Percentiles rank a stretch among this genome's conserved stretches.
Evolutionary conservation across 1,284 basidiomycete genomes (phyloP).

Genomic region (Cystobasidiaceae sp.): DNA sequence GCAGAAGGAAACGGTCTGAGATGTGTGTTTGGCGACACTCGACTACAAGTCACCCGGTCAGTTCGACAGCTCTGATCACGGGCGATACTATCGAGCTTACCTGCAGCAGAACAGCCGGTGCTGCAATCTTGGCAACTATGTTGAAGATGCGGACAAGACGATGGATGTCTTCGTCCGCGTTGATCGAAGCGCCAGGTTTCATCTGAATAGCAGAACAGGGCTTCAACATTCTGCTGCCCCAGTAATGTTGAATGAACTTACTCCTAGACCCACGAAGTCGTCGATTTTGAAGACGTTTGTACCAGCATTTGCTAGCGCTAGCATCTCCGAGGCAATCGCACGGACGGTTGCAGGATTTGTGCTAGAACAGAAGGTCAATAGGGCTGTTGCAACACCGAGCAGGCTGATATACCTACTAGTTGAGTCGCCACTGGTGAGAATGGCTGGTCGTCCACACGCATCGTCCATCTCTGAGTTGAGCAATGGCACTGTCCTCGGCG

Average conservation of each 20-base stretch:
- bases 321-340: conserved; percentile 9
- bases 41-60: too few species aligned
- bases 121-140: conserved; percentile 8
- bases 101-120: conserved; percentile 9
- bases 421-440: conserved; percentile 11
- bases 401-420: conserved; percentile 1
- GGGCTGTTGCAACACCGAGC: not conserved
- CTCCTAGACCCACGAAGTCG: conserved; percentile 10
- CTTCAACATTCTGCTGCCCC: not conserved
- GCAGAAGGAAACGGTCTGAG: not conserved
- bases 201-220: not conserved
- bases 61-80: too few species aligned
- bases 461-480: conserved; percentile 12
- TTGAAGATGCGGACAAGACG: conserved; percentile 2
- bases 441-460: conserved; percentile 6
- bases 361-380: not conserved
- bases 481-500: not conserved
- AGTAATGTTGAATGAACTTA: not conserved
- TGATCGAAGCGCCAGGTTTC: not conserved
- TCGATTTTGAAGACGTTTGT: conserved; percentile 13
- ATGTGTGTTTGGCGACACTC: not conserved
- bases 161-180: not conserved
- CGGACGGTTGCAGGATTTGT: conserved; percentile 2
- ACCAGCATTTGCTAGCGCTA: conserved; percentile 21
- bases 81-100: too few species aligned